Percentiles rank a stretch among this genome's conserved stretches.
phyloP scores from a whole-genome alignment of 2,329 filamentous ascomycete genomes.

The Botrytis hyacinthi region DNA sequence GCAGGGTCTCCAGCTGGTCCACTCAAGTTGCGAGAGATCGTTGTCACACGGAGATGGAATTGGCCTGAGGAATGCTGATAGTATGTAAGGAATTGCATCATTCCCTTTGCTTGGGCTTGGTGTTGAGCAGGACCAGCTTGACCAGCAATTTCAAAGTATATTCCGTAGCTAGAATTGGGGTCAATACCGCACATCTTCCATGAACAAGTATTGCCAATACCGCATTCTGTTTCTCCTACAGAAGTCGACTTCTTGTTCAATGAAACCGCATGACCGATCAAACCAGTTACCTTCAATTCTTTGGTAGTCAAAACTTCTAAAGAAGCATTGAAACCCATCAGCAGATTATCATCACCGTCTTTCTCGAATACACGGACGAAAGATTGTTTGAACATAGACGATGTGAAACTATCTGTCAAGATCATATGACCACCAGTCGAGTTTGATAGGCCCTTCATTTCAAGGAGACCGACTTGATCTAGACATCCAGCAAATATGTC shows the following conservation, averaged over 20 bases:
- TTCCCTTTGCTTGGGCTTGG: conserved; percentile 83
- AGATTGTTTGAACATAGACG: conserved; percentile 98
- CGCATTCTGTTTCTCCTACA: conserved; percentile 96
- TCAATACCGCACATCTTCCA: conserved; percentile 99
- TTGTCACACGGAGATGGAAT: conserved; percentile 94
- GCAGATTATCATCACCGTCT: conserved; percentile 86
- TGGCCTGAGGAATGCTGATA: conserved; percentile 97
- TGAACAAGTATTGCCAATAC: conserved; percentile 96
- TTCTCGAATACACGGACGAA: conserved; percentile 97
- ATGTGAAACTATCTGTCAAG: conserved; percentile 95
- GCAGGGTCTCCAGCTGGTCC: conserved; percentile 92
- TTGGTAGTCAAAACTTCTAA: conserved; percentile 96
- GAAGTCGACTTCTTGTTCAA: conserved; percentile 97
- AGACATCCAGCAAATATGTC: conserved; percentile 97
- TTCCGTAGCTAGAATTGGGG: conserved; percentile 85
- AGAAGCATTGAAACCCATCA: conserved; percentile 98
- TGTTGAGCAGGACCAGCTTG: conserved; percentile 84
- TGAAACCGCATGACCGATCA: conserved; percentile 95
- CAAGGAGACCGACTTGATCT: conserved; percentile 92
- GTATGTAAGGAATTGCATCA: conserved; percentile 98
- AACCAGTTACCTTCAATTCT: conserved; percentile 93
- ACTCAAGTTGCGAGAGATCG: conserved; percentile 84
- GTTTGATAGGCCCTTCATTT: conserved; percentile 97
- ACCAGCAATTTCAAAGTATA: conserved; percentile 97
- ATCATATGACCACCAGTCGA: conserved; percentile 98